Evolutionary conservation across 768 basidiomycete genomes (phyloP), one percentile per base, ranked within the genome.

Genomic region (Tephrocybe sp.): DNA sequence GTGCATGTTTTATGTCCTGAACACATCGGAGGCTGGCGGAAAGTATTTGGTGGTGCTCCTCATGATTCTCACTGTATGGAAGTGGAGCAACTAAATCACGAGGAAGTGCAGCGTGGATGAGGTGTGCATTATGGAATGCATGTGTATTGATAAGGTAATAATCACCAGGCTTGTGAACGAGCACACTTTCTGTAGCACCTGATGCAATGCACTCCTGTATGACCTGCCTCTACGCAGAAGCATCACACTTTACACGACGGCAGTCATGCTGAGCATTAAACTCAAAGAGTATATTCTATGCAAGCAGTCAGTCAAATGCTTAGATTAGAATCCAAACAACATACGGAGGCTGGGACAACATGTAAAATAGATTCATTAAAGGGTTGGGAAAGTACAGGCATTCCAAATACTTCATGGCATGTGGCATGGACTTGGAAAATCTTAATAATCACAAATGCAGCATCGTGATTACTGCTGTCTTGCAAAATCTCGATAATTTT

Each of bases 51-150:
- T 49, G 51, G 28, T 52, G 26, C 6, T 32, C 21, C 31, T 46
- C 13, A 15, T 41, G 52, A 34, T 64, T 56, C 13, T 22, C 28
- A 16, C 58, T 38, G 22, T 57, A 54, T 3, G 57, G 56, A 15
- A 51, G 49, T 0, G 65, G 64, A 9, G 26, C 37, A 0, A 52
- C 54, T 9, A 64, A 60, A 2, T 51, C 16, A 4, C 55, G 48
- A 18, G 60, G 63, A 5, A 66, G 53, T 4, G 46, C 37, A 13
- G 49, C 36, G 1, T 56, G 60, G 22, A 68, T 28, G 22, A 61
- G 58, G 22, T 60, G 57, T 9, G 62, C 64, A 57, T 68, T 68
- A 49, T 68, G 65, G n/a, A 66, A 48, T 16, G 64, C 61, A 40
- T 65, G 61, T 6, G 54, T 56, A 31, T 67, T 68, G 45, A 68